Evolutionary conservation across 495 filamentous ascomycete species (phyloP).

Genomic region (Penicillium herquei): DNA sequence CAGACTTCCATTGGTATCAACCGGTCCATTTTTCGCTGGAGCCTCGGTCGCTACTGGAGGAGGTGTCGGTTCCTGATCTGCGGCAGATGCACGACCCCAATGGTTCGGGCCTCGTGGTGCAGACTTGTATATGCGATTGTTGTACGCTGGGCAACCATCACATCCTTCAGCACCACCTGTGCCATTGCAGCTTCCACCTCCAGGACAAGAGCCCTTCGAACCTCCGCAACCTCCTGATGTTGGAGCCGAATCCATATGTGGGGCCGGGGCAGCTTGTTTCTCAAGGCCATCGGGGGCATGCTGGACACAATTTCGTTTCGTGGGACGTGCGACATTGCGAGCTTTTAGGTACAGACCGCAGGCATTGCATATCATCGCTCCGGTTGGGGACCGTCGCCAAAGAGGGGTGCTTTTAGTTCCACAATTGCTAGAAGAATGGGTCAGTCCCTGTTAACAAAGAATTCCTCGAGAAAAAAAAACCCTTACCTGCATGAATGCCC

Average conservation of each 20-base stretch:
- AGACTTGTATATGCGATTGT: slow-evolving; percentile 91
- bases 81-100: slow-evolving; percentile 32
- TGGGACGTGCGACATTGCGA: slow-evolving; percentile 83
- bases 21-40: slow-evolving; percentile 19
- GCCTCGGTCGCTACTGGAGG: slow-evolving; percentile 19
- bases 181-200: slow-evolving; percentile 93
- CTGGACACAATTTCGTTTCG: slow-evolving; percentile 69
- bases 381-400: slow-evolving; percentile 90
- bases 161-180: slow-evolving; percentile 96
- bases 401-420: slow-evolving; percentile 89
- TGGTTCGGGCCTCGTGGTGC: slow-evolving; percentile 40
- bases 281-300: slow-evolving; percentile 30
- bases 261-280: slow-evolving; percentile 10
- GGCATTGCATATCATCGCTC: slow-evolving; percentile 95
- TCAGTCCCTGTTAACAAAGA: neutral
- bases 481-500: slow-evolving; percentile 58
- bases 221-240: slow-evolving; percentile 40
- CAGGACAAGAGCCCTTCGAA: slow-evolving; percentile 82
- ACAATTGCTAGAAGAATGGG: slow-evolving; percentile 69
- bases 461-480: neutral
- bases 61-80: slow-evolving; percentile 20
- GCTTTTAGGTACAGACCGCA: slow-evolving; percentile 95
- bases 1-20: slow-evolving; percentile 66
- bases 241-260: slow-evolving; percentile 15
- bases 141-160: slow-evolving; percentile 93